Evolutionary conservation across 2,329 filamentous ascomycete genomes (phyloP).

Genomic region (Trichoderma lentiforme): DNA sequence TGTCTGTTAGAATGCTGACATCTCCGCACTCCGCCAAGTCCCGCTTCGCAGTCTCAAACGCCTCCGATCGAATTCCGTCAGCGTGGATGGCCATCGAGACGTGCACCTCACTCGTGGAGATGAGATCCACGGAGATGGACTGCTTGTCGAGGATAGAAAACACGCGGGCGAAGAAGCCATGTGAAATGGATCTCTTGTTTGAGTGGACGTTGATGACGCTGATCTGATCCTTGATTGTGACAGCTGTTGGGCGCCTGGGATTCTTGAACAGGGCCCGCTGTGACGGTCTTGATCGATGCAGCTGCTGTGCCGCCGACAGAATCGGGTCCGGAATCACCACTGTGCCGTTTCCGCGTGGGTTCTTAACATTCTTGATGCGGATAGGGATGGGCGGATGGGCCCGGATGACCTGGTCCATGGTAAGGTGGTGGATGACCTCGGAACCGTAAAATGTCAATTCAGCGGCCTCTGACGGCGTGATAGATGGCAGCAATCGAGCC

Average conservation of each 20-base stretch:
- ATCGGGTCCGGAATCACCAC: slow-evolving; percentile 75
- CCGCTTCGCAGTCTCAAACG: slow-evolving; percentile 64
- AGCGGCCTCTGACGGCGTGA: slow-evolving; percentile 91
- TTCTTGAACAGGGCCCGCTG: slow-evolving; percentile 42
- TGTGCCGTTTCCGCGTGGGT: slow-evolving; percentile 73
- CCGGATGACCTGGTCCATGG: slow-evolving; percentile 93
- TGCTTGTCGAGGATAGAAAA: slow-evolving; percentile 87
- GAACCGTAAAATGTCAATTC: slow-evolving; percentile 93
- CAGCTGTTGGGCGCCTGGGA: slow-evolving; percentile 77
- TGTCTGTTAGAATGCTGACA: slow-evolving; percentile 83
- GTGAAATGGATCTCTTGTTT: slow-evolving; percentile 92
- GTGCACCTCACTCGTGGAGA: slow-evolving; percentile 94
- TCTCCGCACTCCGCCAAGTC: slow-evolving; percentile 80
- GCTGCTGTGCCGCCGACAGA: slow-evolving; percentile 55
- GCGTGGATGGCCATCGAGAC: slow-evolving; percentile 96
- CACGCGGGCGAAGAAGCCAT: slow-evolving; percentile 92
- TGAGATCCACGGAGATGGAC: slow-evolving; percentile 88
- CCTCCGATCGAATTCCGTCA: slow-evolving; percentile 60
- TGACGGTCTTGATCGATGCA: slow-evolving; percentile 48
- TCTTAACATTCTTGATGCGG: slow-evolving; percentile 90
- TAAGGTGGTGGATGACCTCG: slow-evolving; percentile 97
- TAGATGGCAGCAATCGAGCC: slow-evolving; percentile 79
- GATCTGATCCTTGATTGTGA: slow-evolving; percentile 97
- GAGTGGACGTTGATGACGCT: slow-evolving; percentile 97
- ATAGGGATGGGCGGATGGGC: slow-evolving; percentile 76